phyloP scores from a whole-genome alignment of 83 land plant genomes.

The Picea abies region DNA sequence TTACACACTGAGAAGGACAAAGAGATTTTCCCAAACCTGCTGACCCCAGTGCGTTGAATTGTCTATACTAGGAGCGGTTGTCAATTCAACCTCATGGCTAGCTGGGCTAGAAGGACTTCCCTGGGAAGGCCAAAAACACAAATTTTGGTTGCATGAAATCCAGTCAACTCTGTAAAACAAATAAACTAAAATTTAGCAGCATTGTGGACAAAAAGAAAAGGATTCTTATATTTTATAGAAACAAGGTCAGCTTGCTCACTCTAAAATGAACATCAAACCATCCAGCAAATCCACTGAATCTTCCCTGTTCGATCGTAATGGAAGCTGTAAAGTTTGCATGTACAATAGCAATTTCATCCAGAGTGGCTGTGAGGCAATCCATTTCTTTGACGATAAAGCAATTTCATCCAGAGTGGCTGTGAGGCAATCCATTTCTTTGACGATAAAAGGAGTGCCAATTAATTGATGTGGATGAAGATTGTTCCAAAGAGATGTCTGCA shows the following conservation, averaged over 20 bases:
- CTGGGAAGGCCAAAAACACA: slow-evolving; percentile 30
- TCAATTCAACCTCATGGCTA: slow-evolving; percentile 73
- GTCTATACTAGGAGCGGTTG: slow-evolving; percentile 80
- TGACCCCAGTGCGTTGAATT: slow-evolving; percentile 96
- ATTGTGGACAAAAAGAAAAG: background rate
- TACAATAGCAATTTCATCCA: slow-evolving; percentile 66
- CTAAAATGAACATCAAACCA: slow-evolving; percentile 99
- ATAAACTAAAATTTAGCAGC: background rate
- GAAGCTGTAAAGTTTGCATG: slow-evolving; percentile 44
- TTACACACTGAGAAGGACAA: background rate
- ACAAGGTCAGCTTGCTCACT: slow-evolving; percentile 34
- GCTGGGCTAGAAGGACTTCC: slow-evolving; percentile 80
- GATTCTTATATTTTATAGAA: background rate
- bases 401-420: no score
- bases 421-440: no score
- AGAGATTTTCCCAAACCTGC: slow-evolving; percentile 56
- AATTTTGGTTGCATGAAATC: background rate
- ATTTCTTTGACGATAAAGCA: slow-evolving; percentile 78
- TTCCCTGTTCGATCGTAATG: slow-evolving; percentile 39
- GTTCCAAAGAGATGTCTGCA: slow-evolving; percentile 92
- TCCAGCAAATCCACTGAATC: slow-evolving; percentile 90
- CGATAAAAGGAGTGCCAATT: slow-evolving; percentile 76
- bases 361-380: slow-evolving; percentile 85
- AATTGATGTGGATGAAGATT: slow-evolving; percentile 87
- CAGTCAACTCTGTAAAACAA: background rate